Percentiles rank a stretch among this genome's conserved stretches.
Conservation (phyloP, 176 grass and related monocot genomes). For the Ampelocalamus luodianensis region DNA sequence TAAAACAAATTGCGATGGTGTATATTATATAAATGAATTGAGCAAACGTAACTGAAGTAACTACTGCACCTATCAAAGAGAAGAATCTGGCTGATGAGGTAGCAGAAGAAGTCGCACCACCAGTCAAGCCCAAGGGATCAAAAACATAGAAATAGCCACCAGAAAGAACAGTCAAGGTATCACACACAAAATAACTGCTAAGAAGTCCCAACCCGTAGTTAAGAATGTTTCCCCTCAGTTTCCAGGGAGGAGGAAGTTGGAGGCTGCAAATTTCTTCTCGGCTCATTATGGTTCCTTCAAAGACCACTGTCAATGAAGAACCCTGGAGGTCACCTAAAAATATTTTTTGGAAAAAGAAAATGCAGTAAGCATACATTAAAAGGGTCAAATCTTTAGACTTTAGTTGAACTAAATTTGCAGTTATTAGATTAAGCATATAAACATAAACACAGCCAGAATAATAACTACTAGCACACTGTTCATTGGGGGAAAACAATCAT, state of each 20-base stretch:
- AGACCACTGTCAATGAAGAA: constrained; percentile 88
- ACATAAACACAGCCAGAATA: neutral
- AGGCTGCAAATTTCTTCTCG: constrained; percentile 88
- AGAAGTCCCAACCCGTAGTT: constrained; percentile 93
- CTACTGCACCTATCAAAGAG: constrained; percentile 75
- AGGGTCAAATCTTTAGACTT: constrained; percentile 5
- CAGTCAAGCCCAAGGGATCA: constrained; percentile 89
- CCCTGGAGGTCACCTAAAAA: constrained; percentile 81
- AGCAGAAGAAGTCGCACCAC: constrained; percentile 56
- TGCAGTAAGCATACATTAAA: constrained; percentile 5
- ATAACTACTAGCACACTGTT: neutral
- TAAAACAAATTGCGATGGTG: constrained; percentile 4
- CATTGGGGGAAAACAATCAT: neutral
- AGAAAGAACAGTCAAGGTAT: constrained; percentile 90
- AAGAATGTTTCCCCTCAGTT: constrained; percentile 78
- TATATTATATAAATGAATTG: constrained; percentile 20
- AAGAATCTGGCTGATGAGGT: constrained; percentile 77
- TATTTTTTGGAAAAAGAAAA: constrained; percentile 5
- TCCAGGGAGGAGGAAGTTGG: constrained; percentile 91
- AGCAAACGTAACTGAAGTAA: neutral
- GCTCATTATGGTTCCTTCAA: constrained; percentile 83
- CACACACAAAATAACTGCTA: constrained; percentile 88
- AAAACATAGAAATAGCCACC: constrained; percentile 90
- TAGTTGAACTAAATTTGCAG: constrained; percentile 6
- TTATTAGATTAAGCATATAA: neutral